Evolutionary conservation across 495 filamentous ascomycete species (phyloP).

Genomic region (Hypoxylon intermedium): DNA sequence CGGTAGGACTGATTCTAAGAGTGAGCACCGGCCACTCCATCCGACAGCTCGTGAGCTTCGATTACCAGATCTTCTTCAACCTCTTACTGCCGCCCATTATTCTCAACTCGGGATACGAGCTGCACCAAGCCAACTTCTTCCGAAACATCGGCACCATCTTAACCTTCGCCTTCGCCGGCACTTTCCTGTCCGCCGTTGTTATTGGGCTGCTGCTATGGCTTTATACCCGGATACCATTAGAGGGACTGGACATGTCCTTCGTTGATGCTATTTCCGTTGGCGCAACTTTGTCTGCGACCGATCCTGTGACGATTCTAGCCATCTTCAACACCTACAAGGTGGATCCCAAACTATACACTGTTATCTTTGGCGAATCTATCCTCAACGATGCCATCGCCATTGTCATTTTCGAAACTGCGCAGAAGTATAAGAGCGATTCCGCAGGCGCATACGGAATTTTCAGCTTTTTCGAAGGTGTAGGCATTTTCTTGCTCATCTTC

Average conservation of each 20-base stretch:
- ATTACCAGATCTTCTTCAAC: constrained; percentile 99
- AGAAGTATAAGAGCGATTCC: constrained; percentile 75
- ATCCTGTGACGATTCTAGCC: constrained; percentile 95
- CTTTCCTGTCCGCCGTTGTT: constrained; percentile 94
- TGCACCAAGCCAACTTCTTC: constrained; percentile 98
- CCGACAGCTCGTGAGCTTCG: constrained; percentile 87
- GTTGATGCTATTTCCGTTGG: constrained; percentile 96
- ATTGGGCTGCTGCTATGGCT: constrained; percentile 85
- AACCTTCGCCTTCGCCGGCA: constrained; percentile 98
- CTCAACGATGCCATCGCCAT: constrained; percentile 98
- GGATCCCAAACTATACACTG: constrained; percentile 95
- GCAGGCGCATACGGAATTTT: constrained; percentile 70
- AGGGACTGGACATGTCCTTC: constrained; percentile 83
- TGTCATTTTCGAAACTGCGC: constrained; percentile 96
- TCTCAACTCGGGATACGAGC: constrained; percentile 92
- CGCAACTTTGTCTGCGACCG: constrained; percentile 93
- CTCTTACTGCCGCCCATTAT: constrained; percentile 97
- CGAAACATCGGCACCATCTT: constrained; percentile 97
- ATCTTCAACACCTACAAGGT: constrained; percentile 99
- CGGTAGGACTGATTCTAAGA: constrained; percentile 88
- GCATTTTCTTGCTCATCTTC: constrained; percentile 94
- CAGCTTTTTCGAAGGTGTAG: constrained; percentile 86
- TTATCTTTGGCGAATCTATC: constrained; percentile 98
- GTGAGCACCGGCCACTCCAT: constrained; percentile 80
- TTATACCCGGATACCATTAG: constrained; percentile 85